Conservation (phyloP, 768 basidiomycete genomes). For the Naematelia aurantialba region DNA sequence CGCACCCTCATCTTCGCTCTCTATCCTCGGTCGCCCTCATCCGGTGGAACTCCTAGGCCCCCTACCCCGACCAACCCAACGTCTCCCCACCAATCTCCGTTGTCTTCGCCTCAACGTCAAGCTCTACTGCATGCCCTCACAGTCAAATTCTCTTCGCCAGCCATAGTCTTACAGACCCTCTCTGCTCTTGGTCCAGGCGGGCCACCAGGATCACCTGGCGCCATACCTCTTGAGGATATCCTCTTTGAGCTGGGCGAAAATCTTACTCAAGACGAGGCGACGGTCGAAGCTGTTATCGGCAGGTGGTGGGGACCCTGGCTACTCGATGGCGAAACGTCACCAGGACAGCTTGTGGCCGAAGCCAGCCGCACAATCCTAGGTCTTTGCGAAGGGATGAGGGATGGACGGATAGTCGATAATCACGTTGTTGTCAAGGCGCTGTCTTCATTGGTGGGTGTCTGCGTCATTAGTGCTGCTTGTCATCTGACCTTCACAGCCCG, state of each 20-base stretch:
- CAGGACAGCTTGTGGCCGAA: slow-evolving; percentile 36
- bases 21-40: slow-evolving; percentile 36
- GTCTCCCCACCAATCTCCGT: slow-evolving; percentile 37
- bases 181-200: slow-evolving; percentile 46
- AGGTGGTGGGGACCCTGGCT: slow-evolving; percentile 47
- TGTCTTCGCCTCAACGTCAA: slow-evolving; percentile 37
- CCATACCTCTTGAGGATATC: slow-evolving; percentile 45
- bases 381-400: slow-evolving; percentile 41
- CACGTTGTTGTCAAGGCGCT: slow-evolving; percentile 47
- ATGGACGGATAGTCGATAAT: slow-evolving; percentile 40
- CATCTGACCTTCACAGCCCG: slow-evolving; percentile 11
- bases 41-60: slow-evolving; percentile 22
- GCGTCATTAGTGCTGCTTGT: neutral
- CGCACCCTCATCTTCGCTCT: slow-evolving; percentile 43
- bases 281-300: slow-evolving; percentile 43
- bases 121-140: slow-evolving; percentile 34
- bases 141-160: slow-evolving; percentile 47
- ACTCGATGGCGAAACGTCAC: slow-evolving; percentile 22
- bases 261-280: slow-evolving; percentile 46
- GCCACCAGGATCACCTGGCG: slow-evolving; percentile 34
- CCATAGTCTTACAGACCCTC: slow-evolving; percentile 46
- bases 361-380: slow-evolving; percentile 31
- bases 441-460: slow-evolving; percentile 33
- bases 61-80: slow-evolving; percentile 43
- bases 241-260: slow-evolving; percentile 50